Evolutionary conservation across 2,329 filamentous ascomycete genomes (phyloP).

Genomic region (Phaeoacremonium minimum): DNA sequence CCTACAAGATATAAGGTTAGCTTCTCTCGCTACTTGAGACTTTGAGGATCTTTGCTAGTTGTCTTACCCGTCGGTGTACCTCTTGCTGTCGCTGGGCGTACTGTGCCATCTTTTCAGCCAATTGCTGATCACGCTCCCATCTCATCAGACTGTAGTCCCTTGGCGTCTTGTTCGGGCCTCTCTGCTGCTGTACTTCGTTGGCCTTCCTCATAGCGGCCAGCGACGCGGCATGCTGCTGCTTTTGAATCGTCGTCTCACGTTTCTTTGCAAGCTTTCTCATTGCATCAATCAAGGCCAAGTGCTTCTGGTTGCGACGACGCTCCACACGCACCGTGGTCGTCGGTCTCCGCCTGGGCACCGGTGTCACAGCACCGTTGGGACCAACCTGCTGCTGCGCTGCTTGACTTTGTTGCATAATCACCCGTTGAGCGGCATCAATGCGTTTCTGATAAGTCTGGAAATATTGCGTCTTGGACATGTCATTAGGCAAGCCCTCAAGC

Average conservation of each 20-base stretch:
- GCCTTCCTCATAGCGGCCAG: slow-evolving; percentile 79
- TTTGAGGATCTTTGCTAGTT: slow-evolving; percentile 18
- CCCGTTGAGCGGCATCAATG: slow-evolving; percentile 55
- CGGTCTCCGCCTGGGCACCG: slow-evolving; percentile 57
- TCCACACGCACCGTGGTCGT: slow-evolving; percentile 84
- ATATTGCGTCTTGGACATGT: slow-evolving; percentile 94
- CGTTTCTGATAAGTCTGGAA: slow-evolving; percentile 69
- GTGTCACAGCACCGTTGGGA: slow-evolving; percentile 37
- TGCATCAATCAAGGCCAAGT: slow-evolving; percentile 83
- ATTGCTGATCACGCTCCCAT: slow-evolving; percentile 74
- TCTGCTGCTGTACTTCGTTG: slow-evolving; percentile 55
- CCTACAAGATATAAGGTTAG: slow-evolving; percentile 9
- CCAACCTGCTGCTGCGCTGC: slow-evolving; percentile 32
- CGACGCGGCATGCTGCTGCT: slow-evolving; percentile 76
- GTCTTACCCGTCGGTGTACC: slow-evolving; percentile 49
- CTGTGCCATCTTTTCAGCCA: slow-evolving; percentile 55
- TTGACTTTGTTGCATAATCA: slow-evolving; percentile 50
- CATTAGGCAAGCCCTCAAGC: slow-evolving; percentile 82
- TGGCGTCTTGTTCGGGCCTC: slow-evolving; percentile 65
- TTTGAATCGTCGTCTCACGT: slow-evolving; percentile 77
- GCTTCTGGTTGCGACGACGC: slow-evolving; percentile 77
- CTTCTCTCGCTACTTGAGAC: too few species aligned
- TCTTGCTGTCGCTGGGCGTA: slow-evolving; percentile 59
- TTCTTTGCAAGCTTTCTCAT: slow-evolving; percentile 97
- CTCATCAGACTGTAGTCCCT: slow-evolving; percentile 88